Conservation (phyloP, 371 early-diverging fungal species). For the Saksenaea oblongispora region DNA sequence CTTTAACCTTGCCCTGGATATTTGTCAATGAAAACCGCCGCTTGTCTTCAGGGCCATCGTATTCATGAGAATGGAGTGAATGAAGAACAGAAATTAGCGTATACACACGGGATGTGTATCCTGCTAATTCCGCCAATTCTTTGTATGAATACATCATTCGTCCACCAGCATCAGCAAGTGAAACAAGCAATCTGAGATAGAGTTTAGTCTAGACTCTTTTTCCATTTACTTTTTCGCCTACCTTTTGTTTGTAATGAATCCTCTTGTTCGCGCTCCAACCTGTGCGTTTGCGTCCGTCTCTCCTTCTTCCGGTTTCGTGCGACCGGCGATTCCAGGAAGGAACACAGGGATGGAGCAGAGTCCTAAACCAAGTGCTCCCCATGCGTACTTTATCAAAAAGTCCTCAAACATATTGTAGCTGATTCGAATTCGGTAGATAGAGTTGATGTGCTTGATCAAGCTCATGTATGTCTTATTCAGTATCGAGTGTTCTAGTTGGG, state of each 20-base stretch:
- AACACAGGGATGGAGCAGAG: slow-evolving; percentile 86
- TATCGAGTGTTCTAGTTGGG: slow-evolving; percentile 72
- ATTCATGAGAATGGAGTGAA: slow-evolving; percentile 54
- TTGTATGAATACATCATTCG: slow-evolving; percentile 91
- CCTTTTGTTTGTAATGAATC: slow-evolving; percentile 91
- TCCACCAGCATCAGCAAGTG: slow-evolving; percentile 89
- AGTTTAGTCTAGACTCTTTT: neutral
- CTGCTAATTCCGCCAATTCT: slow-evolving; percentile 84
- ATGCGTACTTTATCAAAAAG: slow-evolving; percentile 83
- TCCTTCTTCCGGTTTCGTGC: slow-evolving; percentile 9
- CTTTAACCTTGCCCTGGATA: slow-evolving; percentile 51
- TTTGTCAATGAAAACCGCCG: slow-evolving; percentile 46
- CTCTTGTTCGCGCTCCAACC: slow-evolving; percentile 74
- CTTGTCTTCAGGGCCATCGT: slow-evolving; percentile 32
- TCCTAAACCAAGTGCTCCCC: slow-evolving; percentile 71
- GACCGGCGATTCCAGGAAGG: slow-evolving; percentile 58
- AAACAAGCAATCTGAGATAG: slow-evolving; percentile 64
- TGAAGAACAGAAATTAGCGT: slow-evolving; percentile 72
- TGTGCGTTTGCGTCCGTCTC: slow-evolving; percentile 41
- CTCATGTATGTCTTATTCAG: slow-evolving; percentile 68
- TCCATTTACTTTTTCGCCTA: slow-evolving; percentile 17
- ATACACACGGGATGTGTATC: slow-evolving; percentile 84
- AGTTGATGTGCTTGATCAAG: slow-evolving; percentile 80
- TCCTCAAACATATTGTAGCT: slow-evolving; percentile 91
- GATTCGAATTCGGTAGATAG: slow-evolving; percentile 76